Percentiles rank a stretch among this genome's conserved stretches.
Evolutionary conservation across 306 rosid genomes (phyloP).

Genomic region (Begonia masoniana): DNA sequence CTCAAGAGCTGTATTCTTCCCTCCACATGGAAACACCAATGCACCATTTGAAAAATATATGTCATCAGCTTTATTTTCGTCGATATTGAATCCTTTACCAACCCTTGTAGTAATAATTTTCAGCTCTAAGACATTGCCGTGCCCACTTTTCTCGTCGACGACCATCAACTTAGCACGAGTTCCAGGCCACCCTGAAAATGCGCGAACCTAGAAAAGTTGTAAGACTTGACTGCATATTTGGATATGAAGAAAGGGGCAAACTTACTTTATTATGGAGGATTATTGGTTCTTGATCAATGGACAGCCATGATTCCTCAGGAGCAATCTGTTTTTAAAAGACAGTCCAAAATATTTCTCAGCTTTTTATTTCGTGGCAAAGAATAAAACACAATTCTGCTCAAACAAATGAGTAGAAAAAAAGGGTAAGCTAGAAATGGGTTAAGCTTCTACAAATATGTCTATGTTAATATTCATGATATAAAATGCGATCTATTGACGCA

Average conservation of each 20-base stretch:
- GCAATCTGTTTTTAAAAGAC: conserved; percentile 34
- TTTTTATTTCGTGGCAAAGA: neutral
- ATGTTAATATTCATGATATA: too few relatives aligned
- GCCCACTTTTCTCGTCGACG: conserved; percentile 33
- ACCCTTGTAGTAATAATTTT: conserved; percentile 73
- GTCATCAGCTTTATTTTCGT: conserved; percentile 31
- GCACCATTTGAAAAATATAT: conserved; percentile 40
- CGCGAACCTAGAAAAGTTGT: conserved; percentile 71
- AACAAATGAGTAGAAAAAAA: too few relatives aligned
- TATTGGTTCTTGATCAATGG: conserved; percentile 62
- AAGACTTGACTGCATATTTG: conserved; percentile 28
- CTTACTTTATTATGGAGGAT: conserved; percentile 78
- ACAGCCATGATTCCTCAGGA: conserved; percentile 73
- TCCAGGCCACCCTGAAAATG: conserved; percentile 99
- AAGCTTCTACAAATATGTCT: too few relatives aligned
- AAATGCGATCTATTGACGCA: too few relatives aligned
- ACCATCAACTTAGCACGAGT: conserved; percentile 56
- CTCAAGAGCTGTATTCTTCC: conserved; percentile 52
- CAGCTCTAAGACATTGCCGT: conserved; percentile 39
- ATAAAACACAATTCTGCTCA: too few relatives aligned
- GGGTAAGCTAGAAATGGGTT: too few relatives aligned
- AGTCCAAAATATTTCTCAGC: neutral
- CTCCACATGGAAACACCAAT: conserved; percentile 60
- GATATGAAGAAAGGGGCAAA: conserved; percentile 19
- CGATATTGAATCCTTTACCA: conserved; percentile 19